Evolutionary conservation across 108 stramenopile species (phyloP).

Genomic region (Nitzschia sp.): DNA sequence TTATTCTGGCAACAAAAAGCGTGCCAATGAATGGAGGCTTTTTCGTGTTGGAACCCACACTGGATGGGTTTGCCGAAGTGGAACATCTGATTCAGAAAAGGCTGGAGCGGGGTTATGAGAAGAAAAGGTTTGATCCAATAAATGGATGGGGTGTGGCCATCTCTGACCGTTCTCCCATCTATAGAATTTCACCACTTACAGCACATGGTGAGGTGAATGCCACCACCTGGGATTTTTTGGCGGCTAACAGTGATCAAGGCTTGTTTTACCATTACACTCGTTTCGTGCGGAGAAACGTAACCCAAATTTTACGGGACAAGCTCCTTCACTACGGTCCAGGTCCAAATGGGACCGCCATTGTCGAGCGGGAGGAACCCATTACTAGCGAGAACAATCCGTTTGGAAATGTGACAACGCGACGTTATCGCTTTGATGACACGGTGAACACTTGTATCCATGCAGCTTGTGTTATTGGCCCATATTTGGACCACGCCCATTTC

Average conservation of each 20-base stretch:
- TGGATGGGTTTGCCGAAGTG: constrained; percentile 15
- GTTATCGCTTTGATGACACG: not conserved
- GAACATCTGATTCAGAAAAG: constrained; percentile 13
- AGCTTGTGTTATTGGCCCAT: not conserved
- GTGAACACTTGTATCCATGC: not conserved
- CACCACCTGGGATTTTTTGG: constrained; percentile 35
- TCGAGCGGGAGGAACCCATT: not conserved
- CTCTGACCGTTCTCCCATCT: too few species aligned
- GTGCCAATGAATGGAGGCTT: constrained; percentile 44
- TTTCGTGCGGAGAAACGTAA: constrained; percentile 31
- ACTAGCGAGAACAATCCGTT: not conserved
- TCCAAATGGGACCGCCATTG: not conserved
- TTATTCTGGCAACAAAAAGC: constrained; percentile 16
- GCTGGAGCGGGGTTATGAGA: constrained; percentile 9
- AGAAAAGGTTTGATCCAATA: constrained; percentile 16
- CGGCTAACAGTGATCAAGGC: constrained; percentile 43
- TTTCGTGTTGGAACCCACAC: constrained; percentile 34
- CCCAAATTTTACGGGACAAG: not conserved
- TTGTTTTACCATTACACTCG: constrained; percentile 44
- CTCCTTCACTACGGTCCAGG: not conserved
- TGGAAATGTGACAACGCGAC: not conserved
- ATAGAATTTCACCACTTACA: too few species aligned
- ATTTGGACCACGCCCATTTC: not conserved
- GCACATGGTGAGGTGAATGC: not conserved
- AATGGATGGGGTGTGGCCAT: not conserved